Conservation (phyloP, 345 rosid species). For the Psidium guajava region DNA sequence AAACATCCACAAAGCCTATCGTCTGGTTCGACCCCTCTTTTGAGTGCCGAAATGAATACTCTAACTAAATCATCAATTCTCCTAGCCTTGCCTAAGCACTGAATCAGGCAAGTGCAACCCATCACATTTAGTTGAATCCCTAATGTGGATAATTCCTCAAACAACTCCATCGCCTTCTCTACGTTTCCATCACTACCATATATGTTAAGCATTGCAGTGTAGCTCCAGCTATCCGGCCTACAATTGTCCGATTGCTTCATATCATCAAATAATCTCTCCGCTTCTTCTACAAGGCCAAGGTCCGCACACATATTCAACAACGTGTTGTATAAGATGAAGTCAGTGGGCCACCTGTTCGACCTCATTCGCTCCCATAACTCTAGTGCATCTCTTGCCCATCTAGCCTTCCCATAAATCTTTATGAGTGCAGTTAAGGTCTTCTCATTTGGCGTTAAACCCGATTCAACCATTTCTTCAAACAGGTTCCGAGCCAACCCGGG, state of each 20-base stretch:
- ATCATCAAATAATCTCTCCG: constrained; percentile 64
- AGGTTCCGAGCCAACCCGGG: constrained; percentile 83
- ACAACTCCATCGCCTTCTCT: constrained; percentile 54
- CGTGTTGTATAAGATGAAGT: constrained; percentile 69
- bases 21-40: constrained; percentile 55
- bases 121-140: constrained; percentile 67
- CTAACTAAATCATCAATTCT: constrained; percentile 55
- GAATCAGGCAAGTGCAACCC: constrained; percentile 87
- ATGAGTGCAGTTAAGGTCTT: constrained; percentile 68
- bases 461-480: constrained; percentile 68
- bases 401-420: constrained; percentile 84
- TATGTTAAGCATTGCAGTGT: constrained; percentile 79
- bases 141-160: constrained; percentile 47
- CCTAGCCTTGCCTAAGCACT: constrained; percentile 64
- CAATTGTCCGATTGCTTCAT: constrained; percentile 53
- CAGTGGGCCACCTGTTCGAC: constrained; percentile 67
- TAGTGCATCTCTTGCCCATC: constrained; percentile 84
- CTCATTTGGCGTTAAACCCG: constrained; percentile 65
- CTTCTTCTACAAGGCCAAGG: constrained; percentile 78
- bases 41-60: constrained; percentile 37
- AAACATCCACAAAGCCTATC: constrained; percentile 87
- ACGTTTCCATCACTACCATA: constrained; percentile 74
- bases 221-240: constrained; percentile 77
- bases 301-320: constrained; percentile 91
- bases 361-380: constrained; percentile 73